A percentile compares a stretch with the other conserved stretches of the same genome.
Evolutionary conservation across 2,329 filamentous ascomycete species (phyloP).

Genomic region (Penicillium sp.): DNA sequence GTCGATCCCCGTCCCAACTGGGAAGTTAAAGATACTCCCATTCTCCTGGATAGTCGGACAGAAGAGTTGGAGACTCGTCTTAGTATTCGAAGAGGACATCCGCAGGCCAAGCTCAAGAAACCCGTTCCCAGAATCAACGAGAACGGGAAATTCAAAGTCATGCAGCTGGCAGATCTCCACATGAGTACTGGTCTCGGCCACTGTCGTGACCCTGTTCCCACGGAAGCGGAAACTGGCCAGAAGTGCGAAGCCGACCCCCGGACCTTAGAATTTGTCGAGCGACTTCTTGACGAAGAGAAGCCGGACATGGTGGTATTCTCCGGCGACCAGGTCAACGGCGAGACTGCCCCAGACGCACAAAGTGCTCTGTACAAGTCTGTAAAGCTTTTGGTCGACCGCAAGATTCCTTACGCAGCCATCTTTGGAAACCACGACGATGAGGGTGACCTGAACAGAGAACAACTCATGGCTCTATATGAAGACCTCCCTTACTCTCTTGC

Average conservation of each 20-base stretch:
- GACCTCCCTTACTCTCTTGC: constrained; percentile 86
- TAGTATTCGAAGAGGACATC: constrained; percentile 71
- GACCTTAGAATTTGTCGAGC: constrained; percentile 83
- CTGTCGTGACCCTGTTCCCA: constrained; percentile 83
- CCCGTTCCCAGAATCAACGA: constrained; percentile 75
- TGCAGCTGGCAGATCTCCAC: constrained; percentile 94
- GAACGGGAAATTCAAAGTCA: constrained; percentile 93
- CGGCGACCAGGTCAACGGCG: constrained; percentile 94
- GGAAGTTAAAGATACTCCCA: constrained; percentile 70
- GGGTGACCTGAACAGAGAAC: constrained; percentile 69
- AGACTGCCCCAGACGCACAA: constrained; percentile 85
- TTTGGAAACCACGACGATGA: constrained; percentile 99
- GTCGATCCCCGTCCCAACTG: constrained; percentile 86
- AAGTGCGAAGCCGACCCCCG: constrained; percentile 88
- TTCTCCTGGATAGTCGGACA: constrained; percentile 64
- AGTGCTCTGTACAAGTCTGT: constrained; percentile 93
- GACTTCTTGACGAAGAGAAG: constrained; percentile 84
- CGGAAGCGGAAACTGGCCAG: constrained; percentile 62
- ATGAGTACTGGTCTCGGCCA: constrained; percentile 82
- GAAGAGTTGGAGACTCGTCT: constrained; percentile 68
- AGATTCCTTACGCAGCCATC: constrained; percentile 88
- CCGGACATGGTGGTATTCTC: constrained; percentile 89
- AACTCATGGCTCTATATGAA: constrained; percentile 83
- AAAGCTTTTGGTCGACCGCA: constrained; percentile 76
- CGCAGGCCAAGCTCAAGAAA: constrained; percentile 58